Evolutionary conservation across 2,329 filamentous ascomycete species (phyloP).

Genomic region (Paradendryphiella salina): DNA sequence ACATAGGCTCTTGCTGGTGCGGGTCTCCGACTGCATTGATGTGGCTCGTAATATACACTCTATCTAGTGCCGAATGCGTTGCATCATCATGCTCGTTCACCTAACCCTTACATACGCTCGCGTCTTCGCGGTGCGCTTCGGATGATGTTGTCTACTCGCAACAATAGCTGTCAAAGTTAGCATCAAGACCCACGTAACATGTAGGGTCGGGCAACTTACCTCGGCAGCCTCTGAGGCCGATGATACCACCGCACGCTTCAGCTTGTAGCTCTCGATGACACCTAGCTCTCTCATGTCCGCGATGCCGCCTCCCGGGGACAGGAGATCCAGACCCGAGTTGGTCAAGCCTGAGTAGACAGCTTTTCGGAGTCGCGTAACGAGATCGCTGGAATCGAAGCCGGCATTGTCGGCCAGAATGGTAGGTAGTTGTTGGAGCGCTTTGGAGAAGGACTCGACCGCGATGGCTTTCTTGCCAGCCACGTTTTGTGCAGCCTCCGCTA

Average conservation of each 20-base stretch:
- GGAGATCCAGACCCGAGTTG: slow-evolving; percentile 86
- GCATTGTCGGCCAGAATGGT: slow-evolving; percentile 98
- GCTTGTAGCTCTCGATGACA: slow-evolving; percentile 96
- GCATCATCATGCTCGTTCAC: slow-evolving; percentile 17
- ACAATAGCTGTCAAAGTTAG: slow-evolving; percentile 66
- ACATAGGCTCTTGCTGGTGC: background rate
- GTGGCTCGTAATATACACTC: slow-evolving; percentile 35
- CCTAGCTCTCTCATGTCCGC: slow-evolving; percentile 94
- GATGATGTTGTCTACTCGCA: slow-evolving; percentile 98
- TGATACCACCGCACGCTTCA: slow-evolving; percentile 96
- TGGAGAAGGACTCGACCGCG: slow-evolving; percentile 86
- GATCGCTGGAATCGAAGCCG: slow-evolving; percentile 90
- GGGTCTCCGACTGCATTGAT: slow-evolving; percentile 30
- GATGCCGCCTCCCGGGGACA: slow-evolving; percentile 87
- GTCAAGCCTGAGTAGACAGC: slow-evolving; percentile 94
- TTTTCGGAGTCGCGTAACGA: slow-evolving; percentile 88
- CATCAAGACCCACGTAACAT: background rate
- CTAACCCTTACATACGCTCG: slow-evolving; percentile 66
- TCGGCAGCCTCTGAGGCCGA: slow-evolving; percentile 96
- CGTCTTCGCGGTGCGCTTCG: slow-evolving; percentile 83
- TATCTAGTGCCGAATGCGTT: slow-evolving; percentile 29
- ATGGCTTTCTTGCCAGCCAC: slow-evolving; percentile 96
- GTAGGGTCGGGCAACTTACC: slow-evolving; percentile 58
- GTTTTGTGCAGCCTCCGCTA: slow-evolving; percentile 89
- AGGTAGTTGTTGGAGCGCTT: slow-evolving; percentile 86